A percentile compares a stretch with the other conserved stretches of the same genome.
Conservation (phyloP, 2,329 filamentous ascomycete genomes). For the Magnaporthales sp. region DNA sequence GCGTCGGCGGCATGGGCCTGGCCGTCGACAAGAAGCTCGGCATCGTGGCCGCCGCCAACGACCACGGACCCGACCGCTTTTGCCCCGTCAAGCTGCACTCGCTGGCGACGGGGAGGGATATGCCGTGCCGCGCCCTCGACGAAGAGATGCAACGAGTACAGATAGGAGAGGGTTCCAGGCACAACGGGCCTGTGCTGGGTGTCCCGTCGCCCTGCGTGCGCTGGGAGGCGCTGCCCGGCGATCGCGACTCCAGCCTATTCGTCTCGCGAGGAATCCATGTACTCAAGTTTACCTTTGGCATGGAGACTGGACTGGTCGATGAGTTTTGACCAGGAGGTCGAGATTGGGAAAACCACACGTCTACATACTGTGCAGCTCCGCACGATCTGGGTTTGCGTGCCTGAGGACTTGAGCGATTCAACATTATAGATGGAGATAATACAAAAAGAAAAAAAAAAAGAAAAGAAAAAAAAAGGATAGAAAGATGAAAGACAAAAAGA, state of each 20-base stretch:
- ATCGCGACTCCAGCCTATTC: slow-evolving; percentile 37
- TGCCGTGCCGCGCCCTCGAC: slow-evolving; percentile 21
- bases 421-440: no score
- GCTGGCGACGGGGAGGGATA: slow-evolving; percentile 30
- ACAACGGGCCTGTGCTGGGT: background rate
- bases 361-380: no score
- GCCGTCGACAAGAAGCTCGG: slow-evolving; percentile 45
- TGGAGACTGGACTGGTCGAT: background rate
- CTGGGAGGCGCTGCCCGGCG: slow-evolving; percentile 27
- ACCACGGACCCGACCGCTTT: slow-evolving; percentile 24
- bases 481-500: background rate
- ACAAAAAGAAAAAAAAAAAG: background rate
- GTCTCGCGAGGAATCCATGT: slow-evolving; percentile 28
- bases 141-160: background rate
- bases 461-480: background rate
- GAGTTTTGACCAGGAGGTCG: background rate
- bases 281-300: slow-evolving; percentile 35
- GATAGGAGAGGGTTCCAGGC: background rate
- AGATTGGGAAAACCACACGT: no score
- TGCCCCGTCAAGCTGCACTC: slow-evolving; percentile 38
- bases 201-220: background rate
- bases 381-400: no score
- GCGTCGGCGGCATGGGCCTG: slow-evolving; percentile 25
- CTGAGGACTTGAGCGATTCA: no score
- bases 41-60: slow-evolving; percentile 44